Evolutionary conservation across 2,329 filamentous ascomycete genomes (phyloP).

Genomic region (Xylaria sp.): DNA sequence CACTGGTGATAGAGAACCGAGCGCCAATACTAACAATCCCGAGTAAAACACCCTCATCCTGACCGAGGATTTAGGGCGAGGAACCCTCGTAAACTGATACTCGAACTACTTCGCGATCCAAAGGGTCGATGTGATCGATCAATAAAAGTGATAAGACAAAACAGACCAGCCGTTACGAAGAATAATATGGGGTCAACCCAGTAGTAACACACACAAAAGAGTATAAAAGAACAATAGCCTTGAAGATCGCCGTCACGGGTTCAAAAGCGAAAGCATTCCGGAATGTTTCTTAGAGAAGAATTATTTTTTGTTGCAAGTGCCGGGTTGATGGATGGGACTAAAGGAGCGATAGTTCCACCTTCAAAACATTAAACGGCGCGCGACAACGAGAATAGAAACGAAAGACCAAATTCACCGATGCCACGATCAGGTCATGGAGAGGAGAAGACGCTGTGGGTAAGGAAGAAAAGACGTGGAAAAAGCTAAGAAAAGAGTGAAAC

Average conservation of each 20-base stretch:
- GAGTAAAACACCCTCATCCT: conserved; percentile 33
- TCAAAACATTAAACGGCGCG: conserved; percentile 22
- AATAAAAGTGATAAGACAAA: conserved; percentile 4
- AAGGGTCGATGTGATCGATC: background rate
- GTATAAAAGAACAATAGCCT: background rate
- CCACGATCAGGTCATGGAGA: conserved; percentile 30
- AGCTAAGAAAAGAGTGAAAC: conserved; percentile 10
- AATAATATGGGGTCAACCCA: conserved; percentile 30
- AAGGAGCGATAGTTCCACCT: conserved; percentile 33
- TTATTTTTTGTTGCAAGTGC: background rate
- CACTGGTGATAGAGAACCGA: conserved; percentile 25
- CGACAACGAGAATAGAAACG: conserved; percentile 20
- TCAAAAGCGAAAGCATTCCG: conserved; percentile 34
- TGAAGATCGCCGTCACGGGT: conserved; percentile 19
- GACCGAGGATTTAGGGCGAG: conserved; percentile 17
- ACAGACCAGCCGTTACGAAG: conserved; percentile 36
- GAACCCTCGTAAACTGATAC: conserved; percentile 7
- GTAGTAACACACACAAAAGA: background rate
- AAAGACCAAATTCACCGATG: conserved; percentile 7
- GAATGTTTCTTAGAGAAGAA: conserved; percentile 27
- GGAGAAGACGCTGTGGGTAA: conserved; percentile 1
- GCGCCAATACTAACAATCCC: conserved; percentile 24
- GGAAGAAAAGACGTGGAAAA: background rate
- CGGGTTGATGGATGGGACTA: conserved; percentile 15
- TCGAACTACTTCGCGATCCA: background rate